phyloP scores from a whole-genome alignment of 805 yeast genomes.

The Cyberlindnera maritima region DNA sequence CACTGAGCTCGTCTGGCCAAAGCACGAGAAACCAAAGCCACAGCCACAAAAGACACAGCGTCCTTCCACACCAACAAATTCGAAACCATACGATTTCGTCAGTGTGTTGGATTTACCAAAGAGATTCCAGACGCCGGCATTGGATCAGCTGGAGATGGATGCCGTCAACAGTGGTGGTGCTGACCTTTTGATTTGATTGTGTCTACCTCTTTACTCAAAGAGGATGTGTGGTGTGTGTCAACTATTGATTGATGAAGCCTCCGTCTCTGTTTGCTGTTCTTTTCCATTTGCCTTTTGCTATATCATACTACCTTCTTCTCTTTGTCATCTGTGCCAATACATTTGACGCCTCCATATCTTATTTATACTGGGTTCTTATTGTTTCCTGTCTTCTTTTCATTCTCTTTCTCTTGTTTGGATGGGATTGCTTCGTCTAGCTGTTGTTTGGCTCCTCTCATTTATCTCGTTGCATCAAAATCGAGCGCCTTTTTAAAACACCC shows the following conservation, averaged over 20 bases:
- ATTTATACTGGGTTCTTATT: background rate
- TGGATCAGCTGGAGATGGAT: constrained; percentile 71
- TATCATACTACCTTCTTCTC: too few species aligned
- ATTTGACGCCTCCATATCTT: background rate
- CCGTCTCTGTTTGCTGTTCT: too few species aligned
- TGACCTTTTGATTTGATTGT: constrained; percentile 6
- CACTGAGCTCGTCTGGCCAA: constrained; percentile 25
- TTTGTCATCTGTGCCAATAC: too few species aligned
- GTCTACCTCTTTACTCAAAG: background rate
- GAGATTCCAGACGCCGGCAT: constrained; percentile 65
- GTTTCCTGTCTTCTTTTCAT: background rate
- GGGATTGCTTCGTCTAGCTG: too few species aligned
- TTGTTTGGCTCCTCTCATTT: too few species aligned
- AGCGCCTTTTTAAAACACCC: too few species aligned
- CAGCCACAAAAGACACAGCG: constrained; percentile 5
- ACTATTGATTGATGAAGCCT: too few species aligned
- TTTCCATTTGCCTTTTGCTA: too few species aligned
- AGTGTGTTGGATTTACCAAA: constrained; percentile 67
- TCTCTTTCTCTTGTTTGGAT: too few species aligned
- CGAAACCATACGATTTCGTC: constrained; percentile 34
- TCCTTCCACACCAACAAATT: constrained; percentile 48
- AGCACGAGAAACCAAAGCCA: constrained; percentile 18
- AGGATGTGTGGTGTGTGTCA: too few species aligned
- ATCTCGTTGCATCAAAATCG: too few species aligned
- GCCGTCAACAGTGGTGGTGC: constrained; percentile 86